These are phyloP conservation scores for Gamarada debralockiae DNA, from an alignment of 495 filamentous ascomycete species.

Conservation along the genomic window DNA sequence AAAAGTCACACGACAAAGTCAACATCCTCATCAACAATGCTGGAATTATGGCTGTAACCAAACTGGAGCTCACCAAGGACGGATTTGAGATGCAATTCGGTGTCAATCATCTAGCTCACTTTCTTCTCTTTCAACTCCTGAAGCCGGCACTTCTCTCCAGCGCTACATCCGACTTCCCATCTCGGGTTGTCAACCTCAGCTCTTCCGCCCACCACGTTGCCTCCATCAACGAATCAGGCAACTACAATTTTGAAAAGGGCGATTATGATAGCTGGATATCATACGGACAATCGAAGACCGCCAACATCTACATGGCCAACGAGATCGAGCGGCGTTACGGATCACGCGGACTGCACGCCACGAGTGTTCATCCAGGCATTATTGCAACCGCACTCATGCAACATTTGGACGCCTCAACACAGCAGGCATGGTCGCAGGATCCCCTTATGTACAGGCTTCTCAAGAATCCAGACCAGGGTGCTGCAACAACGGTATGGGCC, in stretches of 20 bases:
- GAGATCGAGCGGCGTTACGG: conserved; percentile 40
- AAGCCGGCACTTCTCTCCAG: conserved; percentile 53
- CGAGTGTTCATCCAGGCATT: conserved; percentile 38
- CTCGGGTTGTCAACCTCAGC: conserved; percentile 34
- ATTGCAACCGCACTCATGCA: conserved; percentile 16
- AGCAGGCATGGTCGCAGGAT: too few relatives aligned
- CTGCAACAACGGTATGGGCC: not conserved
- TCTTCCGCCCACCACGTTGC: conserved; percentile 36
- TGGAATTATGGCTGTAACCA: conserved; percentile 49
- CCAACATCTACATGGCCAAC: conserved; percentile 45
- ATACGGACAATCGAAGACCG: conserved; percentile 47
- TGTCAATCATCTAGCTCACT: conserved; percentile 68
- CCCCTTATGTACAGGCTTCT: too few relatives aligned
- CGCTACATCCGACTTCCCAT: conserved; percentile 30
- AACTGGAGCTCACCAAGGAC: conserved; percentile 43
- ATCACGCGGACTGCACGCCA: conserved; percentile 32
- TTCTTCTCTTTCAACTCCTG: conserved; percentile 59
- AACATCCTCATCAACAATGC: conserved; percentile 59
- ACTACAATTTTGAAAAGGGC: conserved; percentile 39
- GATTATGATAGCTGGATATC: conserved; percentile 30
- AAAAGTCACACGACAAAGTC: conserved; percentile 24
- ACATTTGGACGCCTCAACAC: too few relatives aligned
- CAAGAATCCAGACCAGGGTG: not conserved
- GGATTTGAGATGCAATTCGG: conserved; percentile 68
- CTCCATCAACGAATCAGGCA: conserved; percentile 31